phyloP scores from a whole-genome alignment of 345 rosid genomes.

The Barbarea vulgaris region DNA sequence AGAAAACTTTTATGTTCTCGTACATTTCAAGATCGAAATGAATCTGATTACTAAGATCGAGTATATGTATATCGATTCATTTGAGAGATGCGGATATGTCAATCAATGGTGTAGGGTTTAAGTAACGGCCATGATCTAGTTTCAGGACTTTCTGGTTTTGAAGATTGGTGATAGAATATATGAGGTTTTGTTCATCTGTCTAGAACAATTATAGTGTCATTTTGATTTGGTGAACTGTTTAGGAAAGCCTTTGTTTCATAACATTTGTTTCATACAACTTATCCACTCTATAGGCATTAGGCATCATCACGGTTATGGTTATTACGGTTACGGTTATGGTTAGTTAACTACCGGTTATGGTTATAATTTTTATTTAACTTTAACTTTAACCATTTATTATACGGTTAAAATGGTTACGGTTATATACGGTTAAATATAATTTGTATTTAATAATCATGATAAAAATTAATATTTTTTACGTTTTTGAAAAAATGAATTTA shows the following conservation, averaged over 20 bases:
- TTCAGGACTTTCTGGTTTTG: not conserved
- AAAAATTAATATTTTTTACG: too few relatives aligned
- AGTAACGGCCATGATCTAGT: not conserved
- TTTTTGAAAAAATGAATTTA: too few relatives aligned
- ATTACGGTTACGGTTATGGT: too few relatives aligned
- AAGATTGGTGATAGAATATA: not conserved
- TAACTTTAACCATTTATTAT: too few relatives aligned
- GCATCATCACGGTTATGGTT: too few relatives aligned
- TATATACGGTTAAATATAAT: too few relatives aligned
- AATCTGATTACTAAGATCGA: not conserved
- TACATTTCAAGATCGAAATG: conserved; percentile 1
- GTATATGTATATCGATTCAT: not conserved
- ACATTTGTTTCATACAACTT: too few relatives aligned
- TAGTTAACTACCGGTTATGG: too few relatives aligned
- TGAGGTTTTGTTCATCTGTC: not conserved
- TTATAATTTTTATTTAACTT: too few relatives aligned
- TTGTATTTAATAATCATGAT: too few relatives aligned
- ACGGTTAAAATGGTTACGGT: too few relatives aligned
- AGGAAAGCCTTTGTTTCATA: too few relatives aligned
- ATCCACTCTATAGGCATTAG: not conserved
- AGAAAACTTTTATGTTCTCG: not conserved
- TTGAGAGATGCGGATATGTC: not conserved
- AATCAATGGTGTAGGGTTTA: not conserved
- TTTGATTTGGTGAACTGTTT: not conserved
- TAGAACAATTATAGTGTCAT: not conserved